phyloP scores from a whole-genome alignment of 2,329 filamentous ascomycete species.

The Hypoxylon sp. region DNA sequence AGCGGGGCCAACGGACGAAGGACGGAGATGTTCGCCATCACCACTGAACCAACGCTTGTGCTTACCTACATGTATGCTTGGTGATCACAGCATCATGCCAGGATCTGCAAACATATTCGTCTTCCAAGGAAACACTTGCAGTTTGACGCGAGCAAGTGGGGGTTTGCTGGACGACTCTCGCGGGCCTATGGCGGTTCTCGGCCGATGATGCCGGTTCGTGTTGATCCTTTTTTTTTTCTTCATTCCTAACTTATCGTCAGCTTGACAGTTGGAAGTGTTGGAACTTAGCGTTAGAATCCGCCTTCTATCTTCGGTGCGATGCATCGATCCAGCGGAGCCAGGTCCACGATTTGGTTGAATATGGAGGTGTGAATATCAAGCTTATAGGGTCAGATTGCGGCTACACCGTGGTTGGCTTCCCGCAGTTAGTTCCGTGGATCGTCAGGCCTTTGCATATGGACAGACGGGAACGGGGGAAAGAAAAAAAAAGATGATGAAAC shows the following conservation, averaged over 20 bases:
- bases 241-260: not conserved
- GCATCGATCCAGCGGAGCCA: constrained; percentile 29
- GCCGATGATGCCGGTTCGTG: constrained; percentile 27
- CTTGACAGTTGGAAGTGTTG: constrained; percentile 3
- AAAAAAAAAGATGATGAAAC: not conserved
- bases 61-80: constrained; percentile 15
- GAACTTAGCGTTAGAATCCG: constrained; percentile 1
- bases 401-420: constrained; percentile 21
- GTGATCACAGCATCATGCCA: constrained; percentile 35
- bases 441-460: not conserved
- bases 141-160: constrained; percentile 35
- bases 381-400: constrained; percentile 23
- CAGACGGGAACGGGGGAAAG: not conserved
- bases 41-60: constrained; percentile 26
- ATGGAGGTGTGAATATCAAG: constrained; percentile 22
- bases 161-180: constrained; percentile 17
- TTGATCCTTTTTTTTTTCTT: constrained; percentile 9
- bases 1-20: not conserved
- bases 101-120: constrained; percentile 35
- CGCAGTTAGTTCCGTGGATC: constrained; percentile 31
- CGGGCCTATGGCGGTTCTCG: constrained; percentile 28
- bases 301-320: constrained; percentile 25
- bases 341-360: constrained; percentile 20
- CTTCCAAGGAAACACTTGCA: constrained; percentile 38
- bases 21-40: constrained; percentile 23